A percentile compares a stretch with the other conserved stretches of the same genome.
These are phyloP conservation scores for Boletus sp. DNA, from an alignment of 1,284 basidiomycete genomes.

Conservation along the genomic window DNA sequence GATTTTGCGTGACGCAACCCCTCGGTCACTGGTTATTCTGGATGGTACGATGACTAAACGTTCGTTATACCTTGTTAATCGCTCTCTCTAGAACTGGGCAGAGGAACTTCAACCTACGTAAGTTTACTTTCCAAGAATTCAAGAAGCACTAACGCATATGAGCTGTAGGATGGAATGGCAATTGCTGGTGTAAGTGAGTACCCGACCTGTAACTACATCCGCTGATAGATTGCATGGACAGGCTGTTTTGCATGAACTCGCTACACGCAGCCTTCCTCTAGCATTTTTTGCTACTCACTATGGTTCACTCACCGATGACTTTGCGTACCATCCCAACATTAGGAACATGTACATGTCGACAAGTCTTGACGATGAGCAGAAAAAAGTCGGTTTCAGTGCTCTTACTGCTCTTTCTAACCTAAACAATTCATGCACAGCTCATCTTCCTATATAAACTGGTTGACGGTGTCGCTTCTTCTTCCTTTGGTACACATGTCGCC, in stretches of 20 bases:
- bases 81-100: conserved; percentile 67
- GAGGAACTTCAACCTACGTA: conserved; percentile 83
- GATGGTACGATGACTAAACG: conserved; percentile 58
- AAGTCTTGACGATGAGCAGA: conserved; percentile 83
- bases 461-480: conserved; percentile 83
- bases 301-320: conserved; percentile 83
- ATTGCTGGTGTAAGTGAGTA: conserved; percentile 71
- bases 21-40: conserved; percentile 89
- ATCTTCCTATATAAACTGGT: conserved; percentile 93
- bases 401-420: neutral
- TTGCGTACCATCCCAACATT: conserved; percentile 88
- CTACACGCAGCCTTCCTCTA: conserved; percentile 84
- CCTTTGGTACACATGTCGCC: conserved; percentile 91
- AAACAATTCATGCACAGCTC: conserved; percentile 44
- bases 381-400: conserved; percentile 53
- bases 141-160: conserved; percentile 20
- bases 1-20: conserved; percentile 87
- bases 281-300: conserved; percentile 88
- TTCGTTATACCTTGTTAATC: conserved; percentile 11
- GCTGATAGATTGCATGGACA: conserved; percentile 28
- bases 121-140: conserved; percentile 30
- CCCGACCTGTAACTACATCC: neutral
- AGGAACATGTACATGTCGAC: conserved; percentile 94
- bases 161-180: conserved; percentile 83
- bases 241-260: conserved; percentile 90